A percentile compares a stretch with the other conserved stretches of the same genome.
These are phyloP conservation scores for Avena sativa DNA, from an alignment of 176 grass and related monocot genomes.

Conservation along the genomic window DNA sequence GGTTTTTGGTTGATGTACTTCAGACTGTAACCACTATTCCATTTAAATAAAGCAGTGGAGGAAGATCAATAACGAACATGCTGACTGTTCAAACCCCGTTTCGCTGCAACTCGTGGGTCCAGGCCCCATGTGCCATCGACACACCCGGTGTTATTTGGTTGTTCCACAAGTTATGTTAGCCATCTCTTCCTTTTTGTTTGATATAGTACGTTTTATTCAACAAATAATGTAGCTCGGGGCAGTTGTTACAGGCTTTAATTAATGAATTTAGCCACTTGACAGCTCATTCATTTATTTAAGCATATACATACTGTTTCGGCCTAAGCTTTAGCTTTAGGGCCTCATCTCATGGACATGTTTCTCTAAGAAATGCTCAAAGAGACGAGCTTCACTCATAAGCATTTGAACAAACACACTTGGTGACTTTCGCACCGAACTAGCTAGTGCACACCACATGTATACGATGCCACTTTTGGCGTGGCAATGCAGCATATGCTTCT, in stretches of 20 bases:
- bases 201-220: background rate
- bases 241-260: background rate
- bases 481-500: conserved; percentile 29
- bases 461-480: conserved; percentile 28
- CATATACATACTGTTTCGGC: conserved; percentile 6
- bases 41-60: too few species aligned
- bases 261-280: background rate
- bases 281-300: background rate
- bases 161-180: background rate
- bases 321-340: background rate
- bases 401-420: conserved; percentile 40
- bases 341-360: background rate
- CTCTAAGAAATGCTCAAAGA: background rate
- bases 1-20: too few species aligned
- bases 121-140: background rate
- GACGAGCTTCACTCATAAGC: background rate
- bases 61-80: background rate
- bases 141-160: background rate
- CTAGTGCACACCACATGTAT: conserved; percentile 33
- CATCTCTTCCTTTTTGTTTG: background rate
- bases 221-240: background rate
- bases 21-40: too few species aligned
- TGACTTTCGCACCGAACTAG: conserved; percentile 5
- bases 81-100: background rate
- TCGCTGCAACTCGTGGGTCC: background rate